phyloP scores from a whole-genome alignment of 2,329 filamentous ascomycete species.

The Podosphaera fusca region DNA sequence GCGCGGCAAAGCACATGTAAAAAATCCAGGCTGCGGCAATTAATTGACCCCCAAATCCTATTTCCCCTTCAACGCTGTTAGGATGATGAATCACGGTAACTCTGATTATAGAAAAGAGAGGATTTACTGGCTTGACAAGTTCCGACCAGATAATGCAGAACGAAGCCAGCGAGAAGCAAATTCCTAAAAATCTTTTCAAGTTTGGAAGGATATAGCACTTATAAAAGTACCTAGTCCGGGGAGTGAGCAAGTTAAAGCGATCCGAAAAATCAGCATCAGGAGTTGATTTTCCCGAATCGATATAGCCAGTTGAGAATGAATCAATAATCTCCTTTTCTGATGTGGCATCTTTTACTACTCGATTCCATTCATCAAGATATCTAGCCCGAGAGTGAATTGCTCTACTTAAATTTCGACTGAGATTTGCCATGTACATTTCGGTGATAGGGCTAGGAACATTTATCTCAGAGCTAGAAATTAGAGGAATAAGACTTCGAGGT shows the following conservation, averaged over 20 bases:
- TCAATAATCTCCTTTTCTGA: conserved; percentile 66
- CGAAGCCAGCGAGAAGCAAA: conserved; percentile 50
- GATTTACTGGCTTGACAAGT: conserved; percentile 60
- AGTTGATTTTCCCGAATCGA: conserved; percentile 43
- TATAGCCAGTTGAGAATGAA: conserved; percentile 53
- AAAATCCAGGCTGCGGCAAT: conserved; percentile 73
- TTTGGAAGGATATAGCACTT: conserved; percentile 54
- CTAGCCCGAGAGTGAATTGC: conserved; percentile 65
- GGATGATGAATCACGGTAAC: conserved; percentile 33
- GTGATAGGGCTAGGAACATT: conserved; percentile 64
- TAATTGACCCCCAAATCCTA: conserved; percentile 70
- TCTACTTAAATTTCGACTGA: conserved; percentile 61
- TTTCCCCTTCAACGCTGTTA: conserved; percentile 44
- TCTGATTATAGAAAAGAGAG: conserved; percentile 48
- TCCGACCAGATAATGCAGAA: conserved; percentile 82
- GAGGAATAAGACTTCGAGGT: conserved; percentile 21
- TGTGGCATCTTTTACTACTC: conserved; percentile 48
- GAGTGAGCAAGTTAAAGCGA: conserved; percentile 41
- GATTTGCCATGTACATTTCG: conserved; percentile 73
- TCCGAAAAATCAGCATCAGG: conserved; percentile 31
- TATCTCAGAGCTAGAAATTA: conserved; percentile 21
- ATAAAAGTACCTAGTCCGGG: conserved; percentile 59
- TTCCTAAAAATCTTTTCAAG: conserved; percentile 38
- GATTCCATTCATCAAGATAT: conserved; percentile 70
- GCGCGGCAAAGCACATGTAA: conserved; percentile 84